Base-by-base conservation (phyloP, 202 grass and related monocot genomes). In the Tripidium arundinaceum region DNA sequence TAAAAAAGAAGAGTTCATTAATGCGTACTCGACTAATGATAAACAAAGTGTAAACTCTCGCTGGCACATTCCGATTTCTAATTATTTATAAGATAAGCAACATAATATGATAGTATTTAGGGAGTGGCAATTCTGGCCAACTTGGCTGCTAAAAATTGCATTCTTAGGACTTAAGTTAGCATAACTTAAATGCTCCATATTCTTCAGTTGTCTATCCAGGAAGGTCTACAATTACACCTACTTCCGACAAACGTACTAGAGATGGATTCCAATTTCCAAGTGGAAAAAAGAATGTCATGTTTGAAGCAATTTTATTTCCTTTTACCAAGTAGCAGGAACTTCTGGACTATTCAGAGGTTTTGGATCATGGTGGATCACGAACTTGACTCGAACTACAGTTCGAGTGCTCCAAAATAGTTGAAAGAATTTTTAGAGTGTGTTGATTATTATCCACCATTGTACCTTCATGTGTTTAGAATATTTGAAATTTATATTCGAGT, bases 401-500 rank as follows among this genome's bases (percentile, higher is more conserved):
- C 59, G 22, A 67, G 18, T 4, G 8, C 24, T 19, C 39, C 13
- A 67, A 76, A 57, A 28, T 19, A 29, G 24, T 31, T 11, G 27
- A 11, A 68, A 39, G 9, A 19, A 5, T n/a, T n/a, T n/a, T n/a
- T n/a, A n/a, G n/a, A n/a, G n/a, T n/a, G n/a, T n/a, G n/a, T n/a
- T n/a, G n/a, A n/a, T n/a, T n/a, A n/a, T n/a, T n/a, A n/a, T n/a
- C n/a, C n/a, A n/a, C n/a, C n/a, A n/a, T n/a, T n/a, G n/a, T 26
- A 45, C 41, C 59, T 45, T 65, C 25, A 77, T 22, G 45, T 60
- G 77, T 81, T 31, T 21, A 58, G 57, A 24, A 60, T 33, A 66
- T 81, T 81, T 72, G 82, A 72, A 88, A 69, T 33, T 76, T 70
- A 26, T 60, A 7, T 29, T 13, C 38, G 18, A 68, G 18, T 54